These are phyloP conservation scores for Ogataea methanolica DNA, from an alignment of 805 yeast species.

Conservation along the genomic window DNA sequence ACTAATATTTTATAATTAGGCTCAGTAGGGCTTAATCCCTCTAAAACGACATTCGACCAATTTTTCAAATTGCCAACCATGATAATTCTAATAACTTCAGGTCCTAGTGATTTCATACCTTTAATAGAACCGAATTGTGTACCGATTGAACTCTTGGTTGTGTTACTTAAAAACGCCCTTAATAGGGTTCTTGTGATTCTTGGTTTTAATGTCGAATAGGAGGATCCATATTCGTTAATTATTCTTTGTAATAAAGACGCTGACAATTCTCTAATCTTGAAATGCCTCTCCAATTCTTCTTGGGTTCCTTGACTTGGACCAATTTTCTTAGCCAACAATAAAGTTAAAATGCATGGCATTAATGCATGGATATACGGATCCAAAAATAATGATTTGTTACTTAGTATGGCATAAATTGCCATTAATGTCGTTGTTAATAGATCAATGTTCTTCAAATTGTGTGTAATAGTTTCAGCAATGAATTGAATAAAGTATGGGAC, in stretches of 20 bases:
- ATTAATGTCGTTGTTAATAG: constrained; percentile 81
- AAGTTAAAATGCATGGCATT: constrained; percentile 93
- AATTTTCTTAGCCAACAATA: constrained; percentile 82
- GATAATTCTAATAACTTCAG: constrained; percentile 80
- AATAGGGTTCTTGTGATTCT: constrained; percentile 89
- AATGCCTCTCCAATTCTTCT: constrained; percentile 28
- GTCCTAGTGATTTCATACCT: constrained; percentile 80
- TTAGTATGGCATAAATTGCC: constrained; percentile 77
- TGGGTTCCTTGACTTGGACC: constrained; percentile 38
- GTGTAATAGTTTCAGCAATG: constrained; percentile 91
- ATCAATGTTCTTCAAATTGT: constrained; percentile 69
- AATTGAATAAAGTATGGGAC: constrained; percentile 96
- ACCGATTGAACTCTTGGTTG: constrained; percentile 71
- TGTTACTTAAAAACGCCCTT: constrained; percentile 76
- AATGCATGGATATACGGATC: constrained; percentile 96
- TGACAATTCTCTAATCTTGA: constrained; percentile 81
- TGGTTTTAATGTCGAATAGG: constrained; percentile 86
- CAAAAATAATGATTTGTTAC: constrained; percentile 78
- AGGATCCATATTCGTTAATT: constrained; percentile 73
- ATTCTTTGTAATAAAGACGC: constrained; percentile 77
- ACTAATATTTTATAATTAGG: constrained; percentile 22
- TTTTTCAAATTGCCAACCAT: constrained; percentile 78
- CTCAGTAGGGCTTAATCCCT: constrained; percentile 17
- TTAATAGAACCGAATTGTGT: constrained; percentile 89
- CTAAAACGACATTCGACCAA: constrained; percentile 66